Percentiles rank a stretch among this genome's conserved stretches.
Evolutionary conservation across 2,329 filamentous ascomycete genomes (phyloP).

Genomic region (Thielaviopsis punctulata): DNA sequence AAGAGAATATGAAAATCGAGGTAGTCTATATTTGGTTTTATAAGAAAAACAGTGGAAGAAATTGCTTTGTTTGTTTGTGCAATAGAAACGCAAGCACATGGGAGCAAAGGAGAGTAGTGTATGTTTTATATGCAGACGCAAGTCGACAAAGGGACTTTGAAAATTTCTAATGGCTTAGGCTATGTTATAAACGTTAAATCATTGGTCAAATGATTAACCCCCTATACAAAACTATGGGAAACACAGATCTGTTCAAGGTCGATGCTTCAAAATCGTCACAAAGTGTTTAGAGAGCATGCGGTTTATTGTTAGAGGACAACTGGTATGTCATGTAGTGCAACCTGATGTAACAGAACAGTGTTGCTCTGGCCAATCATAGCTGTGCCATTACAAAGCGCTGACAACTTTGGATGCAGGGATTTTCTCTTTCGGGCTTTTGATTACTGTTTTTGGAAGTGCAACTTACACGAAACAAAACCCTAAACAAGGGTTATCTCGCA

Average conservation of each 20-base stretch:
- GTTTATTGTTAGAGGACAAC: not conserved
- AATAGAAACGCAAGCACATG: no score
- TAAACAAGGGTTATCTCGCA: no score
- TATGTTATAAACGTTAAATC: not conserved
- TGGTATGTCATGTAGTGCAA: not conserved
- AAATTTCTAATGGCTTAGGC: no score
- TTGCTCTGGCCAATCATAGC: not conserved
- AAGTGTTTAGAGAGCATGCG: not conserved
- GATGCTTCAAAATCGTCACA: not conserved
- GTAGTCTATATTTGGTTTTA: no score
- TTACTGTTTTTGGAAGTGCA: conserved; percentile 14
- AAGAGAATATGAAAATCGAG: not conserved
- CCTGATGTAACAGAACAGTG: not conserved
- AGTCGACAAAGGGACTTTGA: no score
- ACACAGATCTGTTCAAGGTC: not conserved
- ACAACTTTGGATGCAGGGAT: conserved; percentile 1
- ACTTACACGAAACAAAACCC: conserved; percentile 31
- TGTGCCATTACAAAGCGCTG: conserved; percentile 1
- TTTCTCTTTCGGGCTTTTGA: no score
- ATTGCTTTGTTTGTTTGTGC: no score
- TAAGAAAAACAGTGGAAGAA: no score
- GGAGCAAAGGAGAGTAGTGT: no score
- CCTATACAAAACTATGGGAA: not conserved
- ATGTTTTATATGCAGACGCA: no score
- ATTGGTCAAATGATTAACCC: not conserved